Evolutionary conservation across 495 filamentous ascomycete genomes (phyloP), one percentile per base, ranked within the genome.

Genomic region (Tirmania nivea): DNA sequence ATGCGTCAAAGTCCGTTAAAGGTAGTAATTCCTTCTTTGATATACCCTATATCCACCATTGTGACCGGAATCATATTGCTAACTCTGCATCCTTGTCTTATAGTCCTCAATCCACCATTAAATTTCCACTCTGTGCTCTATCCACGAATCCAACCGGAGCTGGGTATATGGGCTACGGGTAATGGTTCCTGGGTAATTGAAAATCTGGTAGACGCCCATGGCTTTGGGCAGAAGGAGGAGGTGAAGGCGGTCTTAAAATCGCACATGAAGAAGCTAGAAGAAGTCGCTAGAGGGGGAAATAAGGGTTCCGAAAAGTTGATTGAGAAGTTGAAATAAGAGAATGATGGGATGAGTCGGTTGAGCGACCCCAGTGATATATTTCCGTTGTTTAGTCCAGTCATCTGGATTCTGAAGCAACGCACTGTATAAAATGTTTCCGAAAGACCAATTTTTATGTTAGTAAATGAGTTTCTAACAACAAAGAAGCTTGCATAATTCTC

Each of bases 151-250:
- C 71, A 80, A 57, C 77, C 78, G 2, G 70, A 86, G 49, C 69
- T 92, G 42, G 60, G 87, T 59, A 66, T 77, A n/a, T 97, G 90
- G 90, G 92, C 92, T 0, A 84, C 77, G 0, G 82, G 89, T 2
- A 71, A 76, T 1, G 83, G 84, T 52, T 79, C 78, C 1, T 96
- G 93, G 59, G 81, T 93, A 11, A 73, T 93, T 12, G 71, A 95
- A 19, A 80, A 74, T 1, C 66, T 97, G 50, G 58, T 87, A 12
- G 92, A 96, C 67, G 76, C 82, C 2, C 75, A 80, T 4, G 82
- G 81, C 50, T 95, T 94, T 60, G 69, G 71, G 20, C 70, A 76
- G 58, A 69, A 69, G 14, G 79, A 83, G 53, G 66, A 93, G 35
- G 59, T 80, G 55, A 74, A 78, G 62, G 72, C 68, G 4, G 68